Evolutionary conservation across 2,329 filamentous ascomycete species (phyloP).

Genomic region (Cadophora gregata): DNA sequence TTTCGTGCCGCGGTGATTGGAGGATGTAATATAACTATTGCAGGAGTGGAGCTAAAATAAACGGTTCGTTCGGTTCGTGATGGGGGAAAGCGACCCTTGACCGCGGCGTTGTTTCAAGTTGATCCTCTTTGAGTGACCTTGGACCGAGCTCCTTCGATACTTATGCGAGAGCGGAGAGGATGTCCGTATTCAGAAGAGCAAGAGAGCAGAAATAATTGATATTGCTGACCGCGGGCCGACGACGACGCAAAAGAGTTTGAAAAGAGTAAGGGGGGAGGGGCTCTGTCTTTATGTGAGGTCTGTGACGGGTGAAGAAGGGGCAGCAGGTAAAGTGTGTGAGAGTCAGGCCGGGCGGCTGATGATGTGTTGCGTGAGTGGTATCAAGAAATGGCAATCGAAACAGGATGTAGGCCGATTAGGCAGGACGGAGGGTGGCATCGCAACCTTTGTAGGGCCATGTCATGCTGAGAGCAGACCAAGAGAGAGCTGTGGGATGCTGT

Average conservation of each 20-base stretch:
- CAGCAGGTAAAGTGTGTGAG: constrained; percentile 7
- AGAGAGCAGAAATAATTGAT: not conserved
- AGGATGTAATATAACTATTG: constrained; percentile 17
- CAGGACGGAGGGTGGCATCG: not conserved
- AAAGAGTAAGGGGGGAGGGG: not conserved
- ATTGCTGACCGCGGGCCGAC: not conserved
- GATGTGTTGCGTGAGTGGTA: constrained; percentile 28
- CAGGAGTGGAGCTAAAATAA: constrained; percentile 14
- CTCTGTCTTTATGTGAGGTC: constrained; percentile 18
- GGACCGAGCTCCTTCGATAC: constrained; percentile 19
- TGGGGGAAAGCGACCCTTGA: constrained; percentile 15
- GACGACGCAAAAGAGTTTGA: not conserved
- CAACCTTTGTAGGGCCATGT: constrained; percentile 5
- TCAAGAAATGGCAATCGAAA: constrained; percentile 24
- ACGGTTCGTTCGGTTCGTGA: not conserved
- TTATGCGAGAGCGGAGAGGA: constrained; percentile 2
- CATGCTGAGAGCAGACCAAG: not conserved
- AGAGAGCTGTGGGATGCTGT: constrained; percentile 14
- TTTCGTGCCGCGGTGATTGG: constrained; percentile 12
- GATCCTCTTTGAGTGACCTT: constrained; percentile 22
- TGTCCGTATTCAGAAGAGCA: not conserved
- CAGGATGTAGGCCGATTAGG: constrained; percentile 1
- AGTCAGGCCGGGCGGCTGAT: constrained; percentile 13
- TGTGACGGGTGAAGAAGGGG: not conserved
- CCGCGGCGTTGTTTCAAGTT: constrained; percentile 30